Percentiles rank a stretch among this genome's conserved stretches.
These are phyloP conservation scores for Parietaria judaica DNA, from an alignment of 306 rosid species.

Conservation along the genomic window DNA sequence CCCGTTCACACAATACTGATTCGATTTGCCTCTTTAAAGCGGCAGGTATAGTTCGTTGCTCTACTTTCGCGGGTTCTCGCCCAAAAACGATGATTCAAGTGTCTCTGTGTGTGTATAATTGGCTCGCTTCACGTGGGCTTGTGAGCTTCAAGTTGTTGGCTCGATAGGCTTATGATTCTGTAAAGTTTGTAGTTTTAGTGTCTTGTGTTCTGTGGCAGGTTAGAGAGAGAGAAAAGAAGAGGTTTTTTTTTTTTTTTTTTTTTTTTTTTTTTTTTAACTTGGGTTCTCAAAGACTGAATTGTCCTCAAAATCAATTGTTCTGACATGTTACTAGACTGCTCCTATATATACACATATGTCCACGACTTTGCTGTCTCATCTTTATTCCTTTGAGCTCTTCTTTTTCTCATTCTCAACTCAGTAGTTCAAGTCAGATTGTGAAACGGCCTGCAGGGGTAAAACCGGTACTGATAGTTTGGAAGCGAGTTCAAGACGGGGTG, in stretches of 20 bases:
- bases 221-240: constrained; percentile 4
- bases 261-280: constrained; percentile 17
- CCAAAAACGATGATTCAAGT: constrained; percentile 13
- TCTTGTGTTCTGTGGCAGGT: constrained; percentile 31
- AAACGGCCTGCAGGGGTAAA: too few species aligned
- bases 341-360: constrained; percentile 9
- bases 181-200: constrained; percentile 43
- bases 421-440: too few species aligned
- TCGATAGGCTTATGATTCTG: constrained; percentile 28
- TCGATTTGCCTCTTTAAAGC: constrained; percentile 25
- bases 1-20: constrained; percentile 6
- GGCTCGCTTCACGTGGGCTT: constrained; percentile 8
- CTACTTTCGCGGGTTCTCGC: constrained; percentile 13
- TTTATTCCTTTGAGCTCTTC: background rate
- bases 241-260: too few species aligned
- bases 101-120: background rate
- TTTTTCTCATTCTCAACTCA: too few species aligned
- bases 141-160: constrained; percentile 21
- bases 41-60: constrained; percentile 17
- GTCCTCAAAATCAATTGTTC: constrained; percentile 21
- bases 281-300: constrained; percentile 17
- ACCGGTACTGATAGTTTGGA: too few species aligned
- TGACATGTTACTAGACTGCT: constrained; percentile 24
- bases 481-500: too few species aligned
- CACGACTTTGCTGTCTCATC: constrained; percentile 21